Percentiles rank a stretch among this genome's conserved stretches.
These are phyloP conservation scores for Vishniacozyma victoriae DNA, from an alignment of 768 basidiomycete genomes.

Conservation along the genomic window DNA sequence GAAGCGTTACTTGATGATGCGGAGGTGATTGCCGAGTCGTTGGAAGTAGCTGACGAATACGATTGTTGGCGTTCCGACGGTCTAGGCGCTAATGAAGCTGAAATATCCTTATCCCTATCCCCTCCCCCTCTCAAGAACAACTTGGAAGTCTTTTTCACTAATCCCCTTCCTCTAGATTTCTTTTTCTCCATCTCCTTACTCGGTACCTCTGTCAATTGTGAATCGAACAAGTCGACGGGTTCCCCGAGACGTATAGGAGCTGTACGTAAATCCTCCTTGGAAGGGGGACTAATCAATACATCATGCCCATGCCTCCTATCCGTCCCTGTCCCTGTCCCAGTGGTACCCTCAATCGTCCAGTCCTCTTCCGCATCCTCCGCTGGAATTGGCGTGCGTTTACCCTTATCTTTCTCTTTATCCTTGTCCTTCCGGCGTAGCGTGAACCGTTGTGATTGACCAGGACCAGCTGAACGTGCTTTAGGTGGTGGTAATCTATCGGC, in stretches of 20 bases:
- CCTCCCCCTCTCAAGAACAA: conserved; percentile 25
- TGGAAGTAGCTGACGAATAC: conserved; percentile 29
- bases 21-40: conserved; percentile 8
- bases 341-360: conserved; percentile 29
- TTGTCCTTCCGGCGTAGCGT: conserved; percentile 14
- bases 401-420: conserved; percentile 14
- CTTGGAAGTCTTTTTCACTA: conserved; percentile 39
- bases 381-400: background rate
- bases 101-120: conserved; percentile 14
- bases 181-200: conserved; percentile 17
- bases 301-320: background rate
- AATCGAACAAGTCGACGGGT: conserved; percentile 9
- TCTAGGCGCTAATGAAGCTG: background rate
- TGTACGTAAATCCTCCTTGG: background rate
- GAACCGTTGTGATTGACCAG: conserved; percentile 12
- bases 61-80: conserved; percentile 21
- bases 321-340: background rate
- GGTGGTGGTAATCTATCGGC: conserved; percentile 15
- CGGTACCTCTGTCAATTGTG: conserved; percentile 22
- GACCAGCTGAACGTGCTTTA: conserved; percentile 8
- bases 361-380: conserved; percentile 23
- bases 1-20: background rate
- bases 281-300: background rate
- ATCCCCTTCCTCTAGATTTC: conserved; percentile 20
- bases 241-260: background rate